Base-by-base conservation (phyloP, 2,329 filamentous ascomycete species). In the Sporothrix euskadiensis region DNA sequence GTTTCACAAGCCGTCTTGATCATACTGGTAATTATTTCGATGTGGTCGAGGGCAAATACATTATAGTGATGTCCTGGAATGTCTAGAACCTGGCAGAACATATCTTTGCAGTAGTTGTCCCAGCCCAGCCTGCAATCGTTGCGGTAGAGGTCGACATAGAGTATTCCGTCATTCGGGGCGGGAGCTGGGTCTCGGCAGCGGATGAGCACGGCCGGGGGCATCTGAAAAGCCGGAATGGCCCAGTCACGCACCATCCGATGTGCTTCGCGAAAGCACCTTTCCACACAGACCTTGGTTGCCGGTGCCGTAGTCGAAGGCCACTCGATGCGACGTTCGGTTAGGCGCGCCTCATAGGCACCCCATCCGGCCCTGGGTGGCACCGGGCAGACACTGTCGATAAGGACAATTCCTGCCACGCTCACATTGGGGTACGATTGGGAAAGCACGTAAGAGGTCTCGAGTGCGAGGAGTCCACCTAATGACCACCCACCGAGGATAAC, bases 401-500 rank as follows among this genome's bases (percentile, higher is more conserved):
- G 84, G 73, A 88, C 77, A 65, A 89, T 83, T 16, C 87, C 87
- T 0, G 83, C 75, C 10, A 89, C 81, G 0, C 79, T 80, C 32
- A 87, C 78, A 0, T 59, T 56, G 4, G 73, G 68, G 16, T 77
- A 76, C 6, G 54, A 71, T 14, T 76, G 74, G 9, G 78, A 80
- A 8, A 88, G 79, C 74, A 84, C 79, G 69, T 82, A 79, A 6
- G 86, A 83, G 69, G 88, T 81, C 77, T 88, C 85, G 14, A 89
- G 80, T 7, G 85, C 83, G 19, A 88, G 77, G 59, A 86, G 77
- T 0, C 87, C 87, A 14, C 87, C 87, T 4, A 88, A 77, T 4
- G 86, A 88, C 87, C 87, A 89, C 3, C 87, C 87, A 2, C 87
- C 87, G 9, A 89, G 78, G 5, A 89, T 77, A 56, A 89, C 81